Conservation (phyloP, 1,284 basidiomycete species). For the Mrakiaceae sp. region DNA sequence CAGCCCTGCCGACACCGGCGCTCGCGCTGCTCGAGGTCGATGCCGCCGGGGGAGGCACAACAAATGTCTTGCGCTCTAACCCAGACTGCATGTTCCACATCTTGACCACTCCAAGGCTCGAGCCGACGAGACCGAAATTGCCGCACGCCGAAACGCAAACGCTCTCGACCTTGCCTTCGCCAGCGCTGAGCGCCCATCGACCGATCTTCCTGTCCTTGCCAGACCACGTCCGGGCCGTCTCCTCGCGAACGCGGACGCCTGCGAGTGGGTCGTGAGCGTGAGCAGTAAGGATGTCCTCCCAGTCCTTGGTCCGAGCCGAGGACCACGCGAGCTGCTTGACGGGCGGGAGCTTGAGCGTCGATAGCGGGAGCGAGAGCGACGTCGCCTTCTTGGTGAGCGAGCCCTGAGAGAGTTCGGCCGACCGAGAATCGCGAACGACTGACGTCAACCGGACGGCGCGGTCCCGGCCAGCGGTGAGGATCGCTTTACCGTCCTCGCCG, state of each 20-base stretch:
- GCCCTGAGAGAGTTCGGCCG: slow-evolving; percentile 93
- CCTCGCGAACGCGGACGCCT: background rate
- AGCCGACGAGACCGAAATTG: slow-evolving; percentile 82
- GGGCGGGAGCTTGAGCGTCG: slow-evolving; percentile 58
- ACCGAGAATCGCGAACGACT: slow-evolving; percentile 84
- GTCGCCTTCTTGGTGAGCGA: slow-evolving; percentile 68
- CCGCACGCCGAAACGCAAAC: slow-evolving; percentile 89
- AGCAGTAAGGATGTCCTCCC: slow-evolving; percentile 90
- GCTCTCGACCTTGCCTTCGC: slow-evolving; percentile 36
- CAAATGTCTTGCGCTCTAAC: slow-evolving; percentile 65
- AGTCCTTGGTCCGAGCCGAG: slow-evolving; percentile 74
- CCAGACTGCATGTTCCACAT: slow-evolving; percentile 98
- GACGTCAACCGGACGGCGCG: slow-evolving; percentile 79
- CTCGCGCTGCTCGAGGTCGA: slow-evolving; percentile 39
- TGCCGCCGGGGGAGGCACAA: slow-evolving; percentile 38
- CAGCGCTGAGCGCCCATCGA: slow-evolving; percentile 43
- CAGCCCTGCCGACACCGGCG: slow-evolving; percentile 40
- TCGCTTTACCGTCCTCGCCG: slow-evolving; percentile 88
- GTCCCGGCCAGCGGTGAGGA: slow-evolving; percentile 73
- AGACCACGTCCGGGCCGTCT: slow-evolving; percentile 57
- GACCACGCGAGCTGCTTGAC: slow-evolving; percentile 70
- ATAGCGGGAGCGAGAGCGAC: slow-evolving; percentile 53
- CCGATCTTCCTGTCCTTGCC: slow-evolving; percentile 73
- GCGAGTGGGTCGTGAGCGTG: slow-evolving; percentile 38
- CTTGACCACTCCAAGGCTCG: slow-evolving; percentile 62